Percentiles rank a stretch among this genome's conserved stretches.
Conservation (phyloP, 2,329 filamentous ascomycete species). For the Alternaria triticina region DNA sequence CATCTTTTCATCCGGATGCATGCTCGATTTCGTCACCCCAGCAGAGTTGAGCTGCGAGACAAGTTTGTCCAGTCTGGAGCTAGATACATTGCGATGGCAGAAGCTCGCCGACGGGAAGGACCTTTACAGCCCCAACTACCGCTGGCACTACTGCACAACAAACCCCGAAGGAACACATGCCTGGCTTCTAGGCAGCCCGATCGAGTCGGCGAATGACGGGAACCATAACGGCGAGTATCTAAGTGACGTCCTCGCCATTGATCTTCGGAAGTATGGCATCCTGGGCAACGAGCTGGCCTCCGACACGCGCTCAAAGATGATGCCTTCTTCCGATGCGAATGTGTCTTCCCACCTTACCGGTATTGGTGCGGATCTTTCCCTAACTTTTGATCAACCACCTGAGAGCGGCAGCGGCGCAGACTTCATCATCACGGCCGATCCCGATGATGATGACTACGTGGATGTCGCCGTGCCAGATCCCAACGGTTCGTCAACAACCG, state of each 20-base stretch:
- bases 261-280: conserved; percentile 88
- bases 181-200: conserved; percentile 92
- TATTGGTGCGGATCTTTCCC: conserved; percentile 85
- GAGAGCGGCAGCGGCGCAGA: conserved; percentile 87
- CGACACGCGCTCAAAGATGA: conserved; percentile 51
- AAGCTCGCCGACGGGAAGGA: conserved; percentile 93
- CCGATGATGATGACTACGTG: conserved; percentile 74
- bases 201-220: conserved; percentile 71
- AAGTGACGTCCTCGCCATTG: conserved; percentile 92
- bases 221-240: conserved; percentile 85
- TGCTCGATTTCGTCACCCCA: conserved; percentile 93
- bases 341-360: conserved; percentile 60
- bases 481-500: conserved; percentile 37
- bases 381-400: conserved; percentile 84
- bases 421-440: conserved; percentile 86
- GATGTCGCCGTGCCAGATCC: conserved; percentile 57
- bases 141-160: conserved; percentile 98
- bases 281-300: conserved; percentile 74
- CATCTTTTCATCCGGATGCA: conserved; percentile 87
- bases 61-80: conserved; percentile 85
- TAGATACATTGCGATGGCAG: conserved; percentile 89
- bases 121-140: conserved; percentile 87
- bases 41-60: conserved; percentile 91
- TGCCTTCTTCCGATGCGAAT: conserved; percentile 60
- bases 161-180: conserved; percentile 95